phyloP scores from a whole-genome alignment of 805 yeast genomes.

The Metschnikowia baotianmanensis region DNA sequence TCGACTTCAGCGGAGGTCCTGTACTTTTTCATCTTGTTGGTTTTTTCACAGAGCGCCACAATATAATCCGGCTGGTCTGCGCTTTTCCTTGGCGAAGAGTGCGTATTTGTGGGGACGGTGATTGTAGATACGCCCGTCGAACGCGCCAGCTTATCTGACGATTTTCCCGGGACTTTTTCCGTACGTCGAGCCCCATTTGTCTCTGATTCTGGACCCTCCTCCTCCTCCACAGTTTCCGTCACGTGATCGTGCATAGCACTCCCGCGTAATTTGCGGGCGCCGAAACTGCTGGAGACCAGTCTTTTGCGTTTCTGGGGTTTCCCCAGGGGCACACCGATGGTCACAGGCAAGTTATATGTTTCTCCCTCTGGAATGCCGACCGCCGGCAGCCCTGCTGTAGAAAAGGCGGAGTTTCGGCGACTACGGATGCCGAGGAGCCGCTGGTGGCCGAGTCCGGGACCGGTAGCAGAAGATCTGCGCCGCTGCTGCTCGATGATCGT shows the following conservation, averaged over 20 bases:
- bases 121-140: too few relatives aligned
- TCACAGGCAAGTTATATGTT: slow-evolving; percentile 26
- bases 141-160: too few relatives aligned
- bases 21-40: slow-evolving; percentile 30
- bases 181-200: too few relatives aligned
- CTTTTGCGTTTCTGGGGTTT: slow-evolving; percentile 15
- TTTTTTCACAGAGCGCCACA: slow-evolving; percentile 33
- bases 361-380: slow-evolving; percentile 15
- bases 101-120: not conserved
- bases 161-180: too few relatives aligned
- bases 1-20: slow-evolving; percentile 11
- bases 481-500: slow-evolving; percentile 5
- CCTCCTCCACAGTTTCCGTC: not conserved
- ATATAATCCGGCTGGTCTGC: slow-evolving; percentile 19
- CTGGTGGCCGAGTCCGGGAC: slow-evolving; percentile 32
- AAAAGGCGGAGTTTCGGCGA: slow-evolving; percentile 23
- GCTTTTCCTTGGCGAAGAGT: not conserved
- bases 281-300: not conserved
- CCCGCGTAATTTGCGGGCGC: not conserved
- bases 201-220: not conserved
- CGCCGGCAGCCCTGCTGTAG: slow-evolving; percentile 26
- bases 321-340: slow-evolving; percentile 38
- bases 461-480: too few relatives aligned
- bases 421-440: slow-evolving; percentile 36
- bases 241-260: not conserved